Evolutionary conservation across 1,139 yeast species (phyloP).

Genomic region (Nakaseomyces sp.): DNA sequence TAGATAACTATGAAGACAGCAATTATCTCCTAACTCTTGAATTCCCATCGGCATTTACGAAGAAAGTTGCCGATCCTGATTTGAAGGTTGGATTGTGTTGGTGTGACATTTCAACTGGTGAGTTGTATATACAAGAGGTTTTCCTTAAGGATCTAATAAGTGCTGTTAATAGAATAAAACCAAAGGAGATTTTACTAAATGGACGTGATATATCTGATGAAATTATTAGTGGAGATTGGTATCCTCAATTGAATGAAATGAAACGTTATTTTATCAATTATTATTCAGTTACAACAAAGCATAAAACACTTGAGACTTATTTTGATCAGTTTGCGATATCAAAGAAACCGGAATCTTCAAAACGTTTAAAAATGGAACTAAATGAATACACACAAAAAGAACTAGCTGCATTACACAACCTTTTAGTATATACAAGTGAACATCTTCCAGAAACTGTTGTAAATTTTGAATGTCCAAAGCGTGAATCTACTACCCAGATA

Average conservation of each 20-base stretch:
- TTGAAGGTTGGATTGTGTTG: slow-evolving; percentile 66
- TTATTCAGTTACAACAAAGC: slow-evolving; percentile 35
- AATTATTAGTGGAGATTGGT: slow-evolving; percentile 44
- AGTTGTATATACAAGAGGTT: slow-evolving; percentile 46
- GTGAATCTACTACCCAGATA: slow-evolving; percentile 40
- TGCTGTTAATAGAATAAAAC: slow-evolving; percentile 32
- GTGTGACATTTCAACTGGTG: slow-evolving; percentile 85
- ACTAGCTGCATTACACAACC: slow-evolving; percentile 44
- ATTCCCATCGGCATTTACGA: slow-evolving; percentile 43
- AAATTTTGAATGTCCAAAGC: slow-evolving; percentile 44
- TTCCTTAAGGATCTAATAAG: slow-evolving; percentile 30
- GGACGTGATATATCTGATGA: slow-evolving; percentile 26
- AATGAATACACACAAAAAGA: slow-evolving; percentile 37
- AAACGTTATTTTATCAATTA: slow-evolving; percentile 53
- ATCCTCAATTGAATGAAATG: slow-evolving; percentile 51
- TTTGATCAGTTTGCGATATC: slow-evolving; percentile 27
- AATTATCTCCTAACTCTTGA: slow-evolving; percentile 62
- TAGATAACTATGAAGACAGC: slow-evolving; percentile 61
- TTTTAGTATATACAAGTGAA: slow-evolving; percentile 49
- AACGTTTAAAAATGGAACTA: slow-evolving; percentile 23
- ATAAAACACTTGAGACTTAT: slow-evolving; percentile 31
- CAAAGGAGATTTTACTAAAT: slow-evolving; percentile 34
- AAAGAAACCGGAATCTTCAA: slow-evolving; percentile 19
- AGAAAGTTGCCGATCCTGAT: slow-evolving; percentile 40
- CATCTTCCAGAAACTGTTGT: slow-evolving; percentile 46